phyloP scores from a whole-genome alignment of 2,329 filamentous ascomycete species.

The Ascochyta koolunga region DNA sequence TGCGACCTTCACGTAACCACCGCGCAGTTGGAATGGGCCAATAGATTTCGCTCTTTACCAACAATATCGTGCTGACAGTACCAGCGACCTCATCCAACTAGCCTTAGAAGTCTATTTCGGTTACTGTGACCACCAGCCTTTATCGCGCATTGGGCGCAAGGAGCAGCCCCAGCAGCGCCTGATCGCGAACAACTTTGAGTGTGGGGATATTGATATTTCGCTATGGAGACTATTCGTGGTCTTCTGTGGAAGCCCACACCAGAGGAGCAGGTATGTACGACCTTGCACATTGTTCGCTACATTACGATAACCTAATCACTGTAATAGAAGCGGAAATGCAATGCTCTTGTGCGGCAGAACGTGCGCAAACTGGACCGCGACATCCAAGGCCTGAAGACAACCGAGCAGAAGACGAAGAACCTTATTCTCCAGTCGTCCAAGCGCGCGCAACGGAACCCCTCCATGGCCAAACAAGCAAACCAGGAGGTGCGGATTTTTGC shows the following conservation, averaged over 20 bases:
- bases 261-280: constrained; percentile 75
- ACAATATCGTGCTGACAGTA: not conserved
- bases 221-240: constrained; percentile 85
- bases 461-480: constrained; percentile 77
- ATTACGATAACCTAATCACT: constrained; percentile 17
- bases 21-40: not conserved
- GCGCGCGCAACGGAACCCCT: constrained; percentile 79
- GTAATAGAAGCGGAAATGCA: constrained; percentile 88
- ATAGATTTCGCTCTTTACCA: not conserved
- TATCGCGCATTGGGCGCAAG: constrained; percentile 7
- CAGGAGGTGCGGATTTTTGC: constrained; percentile 88
- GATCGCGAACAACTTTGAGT: not conserved
- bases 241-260: constrained; percentile 94
- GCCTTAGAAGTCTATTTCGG: not conserved
- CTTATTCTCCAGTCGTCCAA: constrained; percentile 83
- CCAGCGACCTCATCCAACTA: not conserved
- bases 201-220: not conserved
- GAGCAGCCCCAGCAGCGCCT: not conserved
- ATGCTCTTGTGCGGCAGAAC: constrained; percentile 85
- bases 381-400: constrained; percentile 76
- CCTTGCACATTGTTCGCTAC: not conserved
- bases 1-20: constrained; percentile 13
- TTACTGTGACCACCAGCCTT: not conserved
- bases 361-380: constrained; percentile 95
- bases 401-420: constrained; percentile 75